phyloP scores from a whole-genome alignment of 257 asterid species.

The Fraxinus pennsylvanica region DNA sequence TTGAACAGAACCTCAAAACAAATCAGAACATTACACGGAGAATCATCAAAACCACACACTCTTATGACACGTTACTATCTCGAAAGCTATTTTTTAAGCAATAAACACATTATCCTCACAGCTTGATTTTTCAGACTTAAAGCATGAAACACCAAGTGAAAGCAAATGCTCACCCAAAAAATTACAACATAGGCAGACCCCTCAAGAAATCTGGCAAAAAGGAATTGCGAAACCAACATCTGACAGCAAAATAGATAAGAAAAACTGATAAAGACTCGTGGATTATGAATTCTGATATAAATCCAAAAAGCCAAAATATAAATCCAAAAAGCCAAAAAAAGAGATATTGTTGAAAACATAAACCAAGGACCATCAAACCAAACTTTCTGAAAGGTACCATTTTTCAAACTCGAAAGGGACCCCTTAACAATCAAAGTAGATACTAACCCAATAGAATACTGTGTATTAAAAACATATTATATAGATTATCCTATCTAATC shows the following conservation, averaged over 20 bases:
- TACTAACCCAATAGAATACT: conserved; percentile 18
- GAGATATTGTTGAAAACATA: conserved; percentile 5
- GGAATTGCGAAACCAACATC: conserved; percentile 31
- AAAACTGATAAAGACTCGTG: conserved; percentile 30
- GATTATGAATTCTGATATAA: conserved; percentile 14
- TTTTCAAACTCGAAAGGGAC: conserved; percentile 58
- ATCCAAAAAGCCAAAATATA: conserved; percentile 20
- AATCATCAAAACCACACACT: not conserved
- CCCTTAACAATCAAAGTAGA: conserved; percentile 42
- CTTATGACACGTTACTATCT: conserved; percentile 11
- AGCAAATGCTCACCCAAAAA: conserved; percentile 34
- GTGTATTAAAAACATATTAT: conserved; percentile 8
- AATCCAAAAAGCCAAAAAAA: conserved; percentile 21
- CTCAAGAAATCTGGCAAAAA: conserved; percentile 25
- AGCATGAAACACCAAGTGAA: conserved; percentile 34
- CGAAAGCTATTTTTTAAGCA: conserved; percentile 15
- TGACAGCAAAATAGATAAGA: conserved; percentile 32
- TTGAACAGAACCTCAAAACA: conserved; percentile 13
- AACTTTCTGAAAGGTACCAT: conserved; percentile 53
- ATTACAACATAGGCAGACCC: conserved; percentile 30
- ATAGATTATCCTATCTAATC: conserved; percentile 14
- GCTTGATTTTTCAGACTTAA: conserved; percentile 28
- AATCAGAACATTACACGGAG: conserved; percentile 3
- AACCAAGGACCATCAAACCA: conserved; percentile 33
- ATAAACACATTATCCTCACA: conserved; percentile 37